These are phyloP conservation scores for Hirschfeldia incana DNA, from an alignment of 345 rosid species.

Conservation along the genomic window DNA sequence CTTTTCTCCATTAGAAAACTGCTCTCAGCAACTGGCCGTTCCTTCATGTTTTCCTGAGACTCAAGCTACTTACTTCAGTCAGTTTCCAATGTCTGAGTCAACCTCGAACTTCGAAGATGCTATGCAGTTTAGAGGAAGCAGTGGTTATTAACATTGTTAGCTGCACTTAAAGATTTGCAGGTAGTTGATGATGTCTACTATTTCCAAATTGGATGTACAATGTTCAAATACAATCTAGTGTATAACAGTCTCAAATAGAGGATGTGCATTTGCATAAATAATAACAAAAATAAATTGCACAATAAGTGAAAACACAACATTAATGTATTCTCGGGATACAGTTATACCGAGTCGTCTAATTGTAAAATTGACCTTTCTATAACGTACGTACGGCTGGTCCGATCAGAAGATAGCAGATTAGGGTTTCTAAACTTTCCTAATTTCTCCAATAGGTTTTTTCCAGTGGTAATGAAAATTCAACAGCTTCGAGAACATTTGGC, in stretches of 20 bases:
- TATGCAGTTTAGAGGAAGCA: conserved; percentile 25
- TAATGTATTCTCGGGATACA: neutral
- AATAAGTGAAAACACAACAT: neutral
- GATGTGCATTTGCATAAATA: neutral
- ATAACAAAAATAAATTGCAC: neutral
- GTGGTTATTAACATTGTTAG: neutral
- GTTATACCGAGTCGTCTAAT: neutral
- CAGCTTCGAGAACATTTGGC: neutral
- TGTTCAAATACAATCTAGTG: neutral
- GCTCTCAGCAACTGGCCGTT: conserved; percentile 4
- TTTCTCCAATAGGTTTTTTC: neutral
- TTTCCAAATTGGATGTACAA: neutral
- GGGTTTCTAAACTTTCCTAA: neutral
- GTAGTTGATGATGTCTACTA: conserved; percentile 5
- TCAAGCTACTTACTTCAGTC: conserved; percentile 29
- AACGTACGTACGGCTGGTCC: neutral
- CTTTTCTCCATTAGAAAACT: conserved; percentile 26
- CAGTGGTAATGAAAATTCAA: neutral
- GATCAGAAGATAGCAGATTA: neutral
- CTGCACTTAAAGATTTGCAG: neutral
- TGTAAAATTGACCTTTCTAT: neutral
- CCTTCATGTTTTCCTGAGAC: conserved; percentile 30
- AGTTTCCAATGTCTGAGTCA: conserved; percentile 11
- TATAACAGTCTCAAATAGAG: neutral
- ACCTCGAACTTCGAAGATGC: conserved; percentile 18